Base-by-base conservation (phyloP, 2,329 filamentous ascomycete genomes). In the Orbilia ellipsospora region DNA sequence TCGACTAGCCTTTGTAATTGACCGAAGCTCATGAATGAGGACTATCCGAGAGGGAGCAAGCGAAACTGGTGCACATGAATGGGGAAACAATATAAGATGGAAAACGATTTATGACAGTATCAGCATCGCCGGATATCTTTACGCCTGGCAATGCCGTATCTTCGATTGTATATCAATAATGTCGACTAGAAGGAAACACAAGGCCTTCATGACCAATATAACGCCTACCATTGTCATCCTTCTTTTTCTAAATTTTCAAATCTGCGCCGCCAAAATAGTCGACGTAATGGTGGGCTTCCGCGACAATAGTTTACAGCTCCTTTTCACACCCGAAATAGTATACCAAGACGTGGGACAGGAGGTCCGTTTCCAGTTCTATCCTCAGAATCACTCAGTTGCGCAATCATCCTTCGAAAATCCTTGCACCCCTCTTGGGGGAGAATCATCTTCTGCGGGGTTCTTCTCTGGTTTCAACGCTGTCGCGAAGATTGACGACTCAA, bases 331-430 rank as follows among this genome's bases (percentile, higher is more conserved):
- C 4, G 78, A 79, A 44, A 64, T 76, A 26, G 60, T 77, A 51
- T 78, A 72, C 64, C 78, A 78, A 20, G 59, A 76, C 56, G 60
- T 79, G 15, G 78, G 78, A n/a, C 64, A 79, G 59, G 52, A 77
- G 31, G 59, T 79, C 15, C 77, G 77, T n/a, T 79, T 79, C 52
- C 78, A 79, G 64, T 79, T 79, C 68, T 79, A 78, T 48, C 78
- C 78, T 28, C 73, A 86, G 72, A 94, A 94, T 85, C 92, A 94
- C 86, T 93, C 91, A 59, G 88, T 93, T 70, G 91, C 89, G 12
- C 90, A 93, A 84, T 92, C 91, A 55, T 89, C 86, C 79, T 94
- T 94, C 80, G 89, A 90, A 79, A 83, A 86, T 64, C 90, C 90
- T 13, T 93, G 91, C 83, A 81, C 86, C 20, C 90, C 90, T 56